Evolutionary conservation across 2,329 filamentous ascomycete species (phyloP), one percentile per base, ranked within the genome.

Genomic region (Colletotrichum horii): DNA sequence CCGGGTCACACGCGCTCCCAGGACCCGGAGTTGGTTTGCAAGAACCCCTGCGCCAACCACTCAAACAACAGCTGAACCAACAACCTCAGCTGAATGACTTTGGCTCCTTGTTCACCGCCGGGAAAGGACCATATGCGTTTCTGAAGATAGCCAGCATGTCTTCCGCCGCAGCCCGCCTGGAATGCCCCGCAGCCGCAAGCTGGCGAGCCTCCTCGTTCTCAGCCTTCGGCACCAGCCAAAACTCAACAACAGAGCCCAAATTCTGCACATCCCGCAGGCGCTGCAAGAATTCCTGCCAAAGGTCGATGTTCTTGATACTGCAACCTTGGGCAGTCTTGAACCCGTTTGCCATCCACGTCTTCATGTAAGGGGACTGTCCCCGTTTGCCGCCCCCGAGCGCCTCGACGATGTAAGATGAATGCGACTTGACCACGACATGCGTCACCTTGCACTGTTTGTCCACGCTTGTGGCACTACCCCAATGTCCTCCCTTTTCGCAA

Each of bases 261-360:
- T 8, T 52, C 43, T 52, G 43, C 43, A 52, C 1, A 52, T 52
- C 43, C n/a, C n/a, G 12, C n/a, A 52, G 43, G n/a, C 11, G 43
- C 43, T 52, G 43, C 12, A 52, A 52, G 0, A 52, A 0, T 0
- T 52, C 11, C 43, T 1, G 43, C 43, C n/a, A 52, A 52, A 48
- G 38, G 1, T 22, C 11, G 11, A 52, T n/a, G 11, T 52, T 52
- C n/a, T 14, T 52, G 22, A 52, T 14, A n/a, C 43, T 22, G n/a
- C 0, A 52, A 8, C n/a, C 11, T 52, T 52, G n/a, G 6, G 43
- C 43, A 22, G 43, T 22, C 0, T 0, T 0, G 43, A 52, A 52
- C n/a, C n/a, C 43, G 43, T 8, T 52, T 2, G 12, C 11, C 11
- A 52, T 52, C 43, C n/a, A 52, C 6, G 0, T 52, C 43, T 22